Percentiles rank a stretch among this genome's conserved stretches.
phyloP scores from a whole-genome alignment of 768 basidiomycete genomes.

The Tricholoma terreum region DNA sequence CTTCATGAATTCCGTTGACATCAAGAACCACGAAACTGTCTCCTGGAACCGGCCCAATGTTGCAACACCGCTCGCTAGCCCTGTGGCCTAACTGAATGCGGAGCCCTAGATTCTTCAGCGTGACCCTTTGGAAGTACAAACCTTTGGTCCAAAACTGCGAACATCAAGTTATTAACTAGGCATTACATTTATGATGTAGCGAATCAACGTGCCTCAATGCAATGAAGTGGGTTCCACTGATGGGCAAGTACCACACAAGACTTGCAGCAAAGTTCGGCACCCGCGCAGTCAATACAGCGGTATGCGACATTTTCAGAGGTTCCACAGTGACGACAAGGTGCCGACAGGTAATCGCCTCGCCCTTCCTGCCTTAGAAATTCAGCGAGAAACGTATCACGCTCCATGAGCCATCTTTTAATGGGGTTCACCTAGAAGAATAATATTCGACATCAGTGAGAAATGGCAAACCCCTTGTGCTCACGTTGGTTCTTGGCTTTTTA shows the following conservation, averaged over 20 bases:
- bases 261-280: conserved; percentile 2
- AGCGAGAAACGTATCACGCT: neutral
- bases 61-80: conserved; percentile 8
- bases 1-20: conserved; percentile 24
- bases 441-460: no score
- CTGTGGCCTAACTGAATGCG: conserved; percentile 11
- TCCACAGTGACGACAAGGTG: neutral
- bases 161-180: neutral
- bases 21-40: conserved; percentile 28
- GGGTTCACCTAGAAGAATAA: no score
- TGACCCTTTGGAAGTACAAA: neutral
- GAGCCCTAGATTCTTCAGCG: neutral
- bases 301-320: neutral
- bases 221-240: conserved; percentile 11
- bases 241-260: conserved; percentile 12
- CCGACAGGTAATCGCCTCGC: neutral
- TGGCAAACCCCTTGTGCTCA: no score
- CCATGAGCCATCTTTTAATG: no score
- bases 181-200: neutral
- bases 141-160: neutral
- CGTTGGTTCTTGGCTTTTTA: no score
- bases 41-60: conserved; percentile 1
- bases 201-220: conserved; percentile 16
- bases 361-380: neutral
- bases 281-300: conserved; percentile 18